Evolutionary conservation across 1,284 basidiomycete genomes (phyloP).

Genomic region (Rhodofomes roseus): DNA sequence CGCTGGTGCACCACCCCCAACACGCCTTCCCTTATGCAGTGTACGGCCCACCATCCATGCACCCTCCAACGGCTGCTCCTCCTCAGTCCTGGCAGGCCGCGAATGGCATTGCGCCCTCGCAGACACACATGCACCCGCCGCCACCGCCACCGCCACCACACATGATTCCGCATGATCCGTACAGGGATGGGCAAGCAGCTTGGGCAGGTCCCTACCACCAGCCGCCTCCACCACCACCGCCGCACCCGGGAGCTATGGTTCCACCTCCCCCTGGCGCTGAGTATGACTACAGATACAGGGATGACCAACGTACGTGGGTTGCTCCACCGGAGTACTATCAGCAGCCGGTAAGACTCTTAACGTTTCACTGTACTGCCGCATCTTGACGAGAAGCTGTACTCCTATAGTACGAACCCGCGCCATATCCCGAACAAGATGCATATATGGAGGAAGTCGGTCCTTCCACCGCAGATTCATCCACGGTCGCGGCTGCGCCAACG

Average conservation of each 20-base stretch:
- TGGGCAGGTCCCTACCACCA: constrained; percentile 43
- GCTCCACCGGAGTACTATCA: constrained; percentile 53
- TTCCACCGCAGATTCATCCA: constrained; percentile 32
- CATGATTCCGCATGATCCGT: constrained; percentile 43
- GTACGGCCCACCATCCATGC: constrained; percentile 40
- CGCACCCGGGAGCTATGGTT: constrained; percentile 38
- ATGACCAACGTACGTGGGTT: constrained; percentile 52
- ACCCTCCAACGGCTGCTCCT: constrained; percentile 40
- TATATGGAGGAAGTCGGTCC: constrained; percentile 51
- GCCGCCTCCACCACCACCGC: constrained; percentile 33
- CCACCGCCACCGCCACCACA: constrained; percentile 20
- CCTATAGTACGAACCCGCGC: constrained; percentile 36
- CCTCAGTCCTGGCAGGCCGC: constrained; percentile 62
- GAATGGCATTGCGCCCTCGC: constrained; percentile 57
- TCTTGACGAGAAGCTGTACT: not conserved
- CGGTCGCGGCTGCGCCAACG: constrained; percentile 4
- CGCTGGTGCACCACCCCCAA: constrained; percentile 28
- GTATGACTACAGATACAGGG: constrained; percentile 54
- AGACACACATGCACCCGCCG: constrained; percentile 50
- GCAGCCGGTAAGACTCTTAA: constrained; percentile 34
- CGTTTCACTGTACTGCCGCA: not conserved
- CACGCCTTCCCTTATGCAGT: constrained; percentile 44
- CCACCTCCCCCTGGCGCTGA: constrained; percentile 35
- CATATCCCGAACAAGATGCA: constrained; percentile 40
- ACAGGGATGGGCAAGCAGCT: constrained; percentile 38